A percentile compares a stretch with the other conserved stretches of the same genome.
phyloP scores from a whole-genome alignment of 1,139 yeast genomes.

The Nakaseomyces uthaithaninus region DNA sequence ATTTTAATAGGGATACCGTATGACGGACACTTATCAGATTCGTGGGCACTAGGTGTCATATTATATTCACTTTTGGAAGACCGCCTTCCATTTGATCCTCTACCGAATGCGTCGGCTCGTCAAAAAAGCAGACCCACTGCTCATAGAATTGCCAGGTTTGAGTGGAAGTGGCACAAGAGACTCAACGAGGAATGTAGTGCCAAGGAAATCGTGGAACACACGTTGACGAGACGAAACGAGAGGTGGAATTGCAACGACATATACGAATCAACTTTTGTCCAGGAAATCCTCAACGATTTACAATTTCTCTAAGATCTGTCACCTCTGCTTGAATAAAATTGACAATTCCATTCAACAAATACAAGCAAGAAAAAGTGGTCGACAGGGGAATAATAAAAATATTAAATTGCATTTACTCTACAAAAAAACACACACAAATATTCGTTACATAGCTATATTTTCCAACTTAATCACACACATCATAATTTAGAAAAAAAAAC shows the following conservation, averaged over 20 bases:
- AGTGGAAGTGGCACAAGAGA: slow-evolving; percentile 73
- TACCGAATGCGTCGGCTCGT: slow-evolving; percentile 43
- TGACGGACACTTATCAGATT: slow-evolving; percentile 81
- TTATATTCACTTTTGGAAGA: slow-evolving; percentile 76
- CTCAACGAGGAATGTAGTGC: slow-evolving; percentile 40
- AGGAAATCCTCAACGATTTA: slow-evolving; percentile 12
- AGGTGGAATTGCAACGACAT: slow-evolving; percentile 40
- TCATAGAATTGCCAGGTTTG: slow-evolving; percentile 85
- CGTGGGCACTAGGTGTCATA: slow-evolving; percentile 94
- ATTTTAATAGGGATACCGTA: slow-evolving; percentile 80
- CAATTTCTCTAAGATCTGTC: slow-evolving; percentile 8
- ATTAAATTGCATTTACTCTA: too few species aligned
- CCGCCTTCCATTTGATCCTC: slow-evolving; percentile 80
- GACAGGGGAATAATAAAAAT: too few species aligned
- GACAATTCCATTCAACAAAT: too few species aligned
- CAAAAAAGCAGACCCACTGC: slow-evolving; percentile 55
- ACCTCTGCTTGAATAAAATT: too few species aligned
- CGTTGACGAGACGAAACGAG: slow-evolving; percentile 46
- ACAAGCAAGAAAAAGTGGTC: too few species aligned
- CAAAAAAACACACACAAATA: too few species aligned
- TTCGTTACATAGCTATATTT: too few species aligned
- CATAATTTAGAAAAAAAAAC: too few species aligned
- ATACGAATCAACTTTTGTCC: slow-evolving; percentile 33
- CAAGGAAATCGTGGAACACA: slow-evolving; percentile 44
- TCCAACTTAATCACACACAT: too few species aligned